Evolutionary conservation across 2,329 filamentous ascomycete genomes (phyloP).

Genomic region (Didymella glomerata): DNA sequence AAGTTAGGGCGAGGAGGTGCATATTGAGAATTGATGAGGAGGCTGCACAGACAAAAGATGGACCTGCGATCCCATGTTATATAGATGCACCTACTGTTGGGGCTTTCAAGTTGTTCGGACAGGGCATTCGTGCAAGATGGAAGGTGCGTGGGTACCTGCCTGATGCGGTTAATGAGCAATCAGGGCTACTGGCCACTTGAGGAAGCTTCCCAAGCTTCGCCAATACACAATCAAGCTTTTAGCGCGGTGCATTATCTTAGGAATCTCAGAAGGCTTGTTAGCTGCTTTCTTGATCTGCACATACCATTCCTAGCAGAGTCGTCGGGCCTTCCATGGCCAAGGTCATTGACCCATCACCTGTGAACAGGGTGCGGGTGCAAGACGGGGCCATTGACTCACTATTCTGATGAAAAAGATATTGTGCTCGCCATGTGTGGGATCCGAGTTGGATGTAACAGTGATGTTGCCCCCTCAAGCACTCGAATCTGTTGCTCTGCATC

Average conservation of each 20-base stretch:
- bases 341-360: not conserved
- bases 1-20: conserved; percentile 5
- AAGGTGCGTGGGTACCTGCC: conserved; percentile 15
- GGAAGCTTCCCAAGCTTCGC: conserved; percentile 29
- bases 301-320: not conserved
- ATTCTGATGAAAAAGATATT: not conserved
- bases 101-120: not conserved
- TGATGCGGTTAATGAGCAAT: conserved; percentile 9
- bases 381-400: not conserved
- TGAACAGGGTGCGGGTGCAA: too few relatives aligned
- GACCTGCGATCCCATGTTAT: not conserved
- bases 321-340: too few relatives aligned
- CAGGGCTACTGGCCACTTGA: conserved; percentile 14
- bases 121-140: not conserved
- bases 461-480: too few relatives aligned
- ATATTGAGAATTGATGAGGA: not conserved
- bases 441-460: too few relatives aligned
- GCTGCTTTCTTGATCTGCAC: not conserved
- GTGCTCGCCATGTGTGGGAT: not conserved
- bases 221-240: conserved; percentile 21
- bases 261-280: not conserved
- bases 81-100: not conserved
- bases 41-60: not conserved
- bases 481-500: too few relatives aligned
- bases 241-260: not conserved